Percentiles rank a stretch among this genome's conserved stretches.
Conservation (phyloP, 2,329 filamentous ascomycete genomes). For the Xylariaceae sp. region DNA sequence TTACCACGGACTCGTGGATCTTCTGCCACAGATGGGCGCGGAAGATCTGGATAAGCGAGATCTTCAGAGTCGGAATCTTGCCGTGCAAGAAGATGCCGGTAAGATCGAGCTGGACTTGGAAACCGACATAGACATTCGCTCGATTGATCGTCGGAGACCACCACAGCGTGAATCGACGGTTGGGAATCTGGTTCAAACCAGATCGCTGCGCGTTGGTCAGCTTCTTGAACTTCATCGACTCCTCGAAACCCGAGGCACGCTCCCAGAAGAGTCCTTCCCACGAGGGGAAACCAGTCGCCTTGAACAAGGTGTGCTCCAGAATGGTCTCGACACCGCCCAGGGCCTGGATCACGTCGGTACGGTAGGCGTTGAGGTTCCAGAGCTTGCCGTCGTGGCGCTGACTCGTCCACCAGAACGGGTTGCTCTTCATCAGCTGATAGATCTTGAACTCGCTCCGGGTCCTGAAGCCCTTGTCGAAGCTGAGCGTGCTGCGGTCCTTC, state of each 20-base stretch:
- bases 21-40: constrained; percentile 99
- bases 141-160: constrained; percentile 93
- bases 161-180: constrained; percentile 97
- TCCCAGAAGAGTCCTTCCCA: constrained; percentile 95
- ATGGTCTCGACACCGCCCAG: constrained; percentile 97
- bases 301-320: constrained; percentile 92
- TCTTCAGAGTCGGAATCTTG: constrained; percentile 97
- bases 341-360: constrained; percentile 95
- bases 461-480: constrained; percentile 98
- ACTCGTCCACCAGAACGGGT: constrained; percentile 99
- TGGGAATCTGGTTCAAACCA: constrained; percentile 96
- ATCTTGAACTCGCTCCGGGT: constrained; percentile 95
- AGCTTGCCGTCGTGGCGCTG: constrained; percentile 95
- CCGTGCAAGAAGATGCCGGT: constrained; percentile 99
- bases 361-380: constrained; percentile 94
- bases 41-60: constrained; percentile 98
- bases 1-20: constrained; percentile 98
- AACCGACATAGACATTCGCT: constrained; percentile 97
- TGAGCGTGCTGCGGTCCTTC: constrained; percentile 93
- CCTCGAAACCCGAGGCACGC: constrained; percentile 54
- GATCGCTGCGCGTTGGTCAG: constrained; percentile 94
- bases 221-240: constrained; percentile 96
- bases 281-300: constrained; percentile 90
- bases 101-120: constrained; percentile 95
- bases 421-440: constrained; percentile 98